Evolutionary conservation across 2,329 filamentous ascomycete species (phyloP), one percentile per base, ranked within the genome.

Genomic region (Diaporthe caulivora): DNA sequence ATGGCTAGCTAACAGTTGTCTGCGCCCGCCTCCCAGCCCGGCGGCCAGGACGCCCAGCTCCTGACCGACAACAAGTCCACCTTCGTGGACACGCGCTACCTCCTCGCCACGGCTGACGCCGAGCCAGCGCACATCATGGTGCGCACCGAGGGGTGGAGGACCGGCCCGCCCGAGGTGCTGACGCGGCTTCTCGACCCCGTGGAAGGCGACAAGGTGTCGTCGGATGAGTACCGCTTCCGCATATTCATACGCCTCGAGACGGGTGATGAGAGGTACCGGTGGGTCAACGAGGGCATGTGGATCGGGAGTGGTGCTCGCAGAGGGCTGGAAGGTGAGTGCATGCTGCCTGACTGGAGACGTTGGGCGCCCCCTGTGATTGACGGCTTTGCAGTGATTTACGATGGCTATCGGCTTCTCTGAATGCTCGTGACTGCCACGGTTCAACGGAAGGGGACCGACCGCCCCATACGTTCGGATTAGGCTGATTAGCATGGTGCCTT

Each of bases 51-150:
- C 60, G 75, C 74, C 42, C 76, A 76, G 65, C 73, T 76, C 51
- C 64, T 76, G 17, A 73, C 67, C 4, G 75, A 71, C 8, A 73
- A 62, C 70, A 74, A 73, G 31, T 71, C 72, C 26, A 76, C 76
- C 21, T 72, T 75, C 29, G 73, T 75, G 29, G 76, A 76, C 71
- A 76, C 76, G 55, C 72, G 71, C 9, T 76, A 76, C 44, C 73
- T 76, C 26, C 71, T 76, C 34, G 67, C 44, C 40, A 76, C 75
- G 17, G 71, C 60, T 2, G 75, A 76, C 21, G 58, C 65, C 9
- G 57, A 65, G 44, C 74, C 75, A n/a, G 76, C 76, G 21, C 71
- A 76, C 60, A 76, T 76, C 73, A 76, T 76, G 75, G 76, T 76
- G 37, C 71, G 72, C 34, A 76, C 76, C 11, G 71, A 75, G 42